Base-by-base conservation (phyloP, 2,329 filamentous ascomycete genomes). In the Sphaerulina vaccinii region DNA sequence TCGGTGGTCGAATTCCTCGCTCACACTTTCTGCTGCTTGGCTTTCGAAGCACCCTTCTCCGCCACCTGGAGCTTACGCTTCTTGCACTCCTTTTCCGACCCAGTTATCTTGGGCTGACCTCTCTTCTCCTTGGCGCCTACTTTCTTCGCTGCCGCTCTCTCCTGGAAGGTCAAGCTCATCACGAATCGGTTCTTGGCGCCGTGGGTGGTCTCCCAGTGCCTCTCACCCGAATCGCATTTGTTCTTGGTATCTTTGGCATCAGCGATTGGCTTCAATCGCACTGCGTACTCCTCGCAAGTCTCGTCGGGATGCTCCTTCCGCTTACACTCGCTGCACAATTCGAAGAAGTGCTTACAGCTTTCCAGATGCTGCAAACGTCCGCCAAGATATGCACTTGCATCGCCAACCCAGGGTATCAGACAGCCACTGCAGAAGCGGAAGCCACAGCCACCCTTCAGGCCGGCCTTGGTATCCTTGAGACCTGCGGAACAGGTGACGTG, bases 381-480 rank as follows among this genome's bases (percentile, higher is more conserved):
- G 7, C 44, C 32, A 1, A 44, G 16, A 24, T 51, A 59, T 6
- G 37, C 46, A 6, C 46, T 52, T 9, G 48, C 50, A 13, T 48
- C 44, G 1, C 57, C 57, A 3, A 49, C 50, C 57, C 57, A 60
- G 0, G 44, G 41, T 8, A 56, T 23, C 22, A 52, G 32, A 19
- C 57, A 60, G 3, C 43, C 37, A 10, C 39, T 40, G 19, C 57
- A 58, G 29, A 56, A 60, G 2, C 49, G 53, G 21, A 52, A 53
- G 5, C 55, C 58, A 18, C 58, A 60, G 11, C 38, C 50, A 16
- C 51, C 51, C 2, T 21, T 22, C 3, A 43, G 32, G 3, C 29
- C 43, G 9, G 27, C 37, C 3, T 16, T 10, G 24, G 15, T 27
- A 24, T 37, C 36, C 6, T 36, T 18, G 13, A 3, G 24, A 8